These are phyloP conservation scores for Stereum hirsutum DNA, from an alignment of 1,284 basidiomycete species.

Conservation along the genomic window DNA sequence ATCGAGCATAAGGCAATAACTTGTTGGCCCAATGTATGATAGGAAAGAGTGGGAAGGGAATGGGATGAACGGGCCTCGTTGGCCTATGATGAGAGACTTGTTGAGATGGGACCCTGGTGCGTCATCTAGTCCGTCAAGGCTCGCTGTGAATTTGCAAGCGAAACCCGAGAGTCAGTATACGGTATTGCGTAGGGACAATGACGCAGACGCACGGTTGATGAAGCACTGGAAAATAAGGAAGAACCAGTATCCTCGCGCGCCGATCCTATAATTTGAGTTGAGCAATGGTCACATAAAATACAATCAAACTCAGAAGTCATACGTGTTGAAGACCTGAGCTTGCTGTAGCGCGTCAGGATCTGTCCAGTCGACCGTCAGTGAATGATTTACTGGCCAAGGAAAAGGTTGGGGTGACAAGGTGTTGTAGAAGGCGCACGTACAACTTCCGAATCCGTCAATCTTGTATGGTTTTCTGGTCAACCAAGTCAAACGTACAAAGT, in stretches of 20 bases:
- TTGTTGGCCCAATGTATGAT: conserved; percentile 62
- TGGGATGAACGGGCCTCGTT: conserved; percentile 66
- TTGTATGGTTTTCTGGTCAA: conserved; percentile 16
- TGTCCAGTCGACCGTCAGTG: conserved; percentile 20
- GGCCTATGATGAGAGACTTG: conserved; percentile 70
- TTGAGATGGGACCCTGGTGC: conserved; percentile 49
- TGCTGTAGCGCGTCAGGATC: conserved; percentile 77
- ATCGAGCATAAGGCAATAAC: conserved; percentile 72
- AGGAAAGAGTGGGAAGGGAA: conserved; percentile 79
- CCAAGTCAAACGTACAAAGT: not conserved
- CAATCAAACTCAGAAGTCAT: conserved; percentile 13
- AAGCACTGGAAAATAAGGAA: conserved; percentile 92
- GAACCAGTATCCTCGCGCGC: conserved; percentile 82
- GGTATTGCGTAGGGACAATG: too few species aligned
- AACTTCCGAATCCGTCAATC: conserved; percentile 93
- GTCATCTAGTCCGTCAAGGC: conserved; percentile 63
- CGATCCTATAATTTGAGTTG: conserved; percentile 40
- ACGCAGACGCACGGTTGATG: conserved; percentile 67
- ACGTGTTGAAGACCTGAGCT: conserved; percentile 73
- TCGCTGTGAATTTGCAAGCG: not conserved
- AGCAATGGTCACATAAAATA: not conserved
- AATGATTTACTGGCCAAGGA: conserved; percentile 2
- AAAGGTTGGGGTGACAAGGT: conserved; percentile 18
- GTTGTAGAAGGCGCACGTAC: too few species aligned
- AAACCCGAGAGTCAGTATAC: conserved; percentile 3